Base-by-base conservation (phyloP, 805 yeast species). In the Candida arabinofermentans region DNA sequence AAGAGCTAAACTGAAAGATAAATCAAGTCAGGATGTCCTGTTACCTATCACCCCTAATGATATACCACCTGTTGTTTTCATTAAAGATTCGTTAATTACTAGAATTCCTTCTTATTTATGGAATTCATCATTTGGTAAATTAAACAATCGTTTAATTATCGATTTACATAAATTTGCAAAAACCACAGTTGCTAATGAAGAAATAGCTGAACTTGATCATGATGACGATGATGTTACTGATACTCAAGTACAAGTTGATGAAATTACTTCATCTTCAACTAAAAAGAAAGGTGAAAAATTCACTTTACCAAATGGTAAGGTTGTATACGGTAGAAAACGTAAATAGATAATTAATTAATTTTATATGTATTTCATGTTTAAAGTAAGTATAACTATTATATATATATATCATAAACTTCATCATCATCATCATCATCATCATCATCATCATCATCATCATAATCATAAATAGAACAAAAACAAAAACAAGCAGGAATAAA, bases 231-330 rank as follows among this genome's bases (percentile, higher is more conserved):
- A 16, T 21, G 26, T 6, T 8, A 18, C n/a, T n/a, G n/a, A n/a
- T n/a, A n/a, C n/a, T n/a, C n/a, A n/a, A 23, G 24, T 23, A 6
- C n/a, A 23, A n/a, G 27, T 18, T n/a, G 24, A 12, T 21, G 29
- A 13, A 29, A n/a, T n/a, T 41, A 23, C 33, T 16, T 16, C 40
- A 24, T 19, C 34, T 21, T 29, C 38, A 31, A 44, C 66, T 29
- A 37, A 65, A 54, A 60, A 63, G 38, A 54, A 58, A 38, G 77
- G 75, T 8, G 70, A 70, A 42, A 74, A 69, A 48, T 58, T 66
- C 34, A 76, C 69, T 37, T 64, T 81, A 44, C 83, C 83, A 8
- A 81, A 80, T 53, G 86, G 86, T 1, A 79, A 79, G 54, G 75
- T 76, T 9, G 68, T 77, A 3, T 62, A 64, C 39, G 46, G 59